These are phyloP conservation scores for Grigorovia jiainica DNA, from an alignment of 805 yeast genomes.

Conservation along the genomic window DNA sequence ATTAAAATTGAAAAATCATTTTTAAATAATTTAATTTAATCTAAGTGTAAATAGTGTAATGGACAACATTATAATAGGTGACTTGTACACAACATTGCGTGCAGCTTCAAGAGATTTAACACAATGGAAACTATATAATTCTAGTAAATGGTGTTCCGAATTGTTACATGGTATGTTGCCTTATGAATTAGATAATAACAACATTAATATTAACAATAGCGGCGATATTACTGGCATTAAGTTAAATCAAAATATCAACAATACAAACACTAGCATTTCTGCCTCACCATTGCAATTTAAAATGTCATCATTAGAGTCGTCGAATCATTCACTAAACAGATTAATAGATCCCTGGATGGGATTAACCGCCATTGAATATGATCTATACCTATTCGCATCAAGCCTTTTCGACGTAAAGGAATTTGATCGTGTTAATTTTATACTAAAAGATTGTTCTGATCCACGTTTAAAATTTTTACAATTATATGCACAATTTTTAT, in stretches of 20 bases:
- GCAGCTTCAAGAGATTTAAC: constrained; percentile 38
- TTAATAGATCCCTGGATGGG: constrained; percentile 5
- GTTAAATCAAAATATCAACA: too few species aligned
- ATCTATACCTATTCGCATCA: constrained; percentile 51
- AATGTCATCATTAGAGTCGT: neutral
- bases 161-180: constrained; percentile 55
- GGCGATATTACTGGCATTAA: too few species aligned
- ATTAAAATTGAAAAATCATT: too few species aligned
- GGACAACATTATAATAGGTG: neutral
- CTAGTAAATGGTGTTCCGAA: constrained; percentile 81
- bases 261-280: neutral
- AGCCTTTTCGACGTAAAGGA: constrained; percentile 75
- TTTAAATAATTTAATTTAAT: too few species aligned
- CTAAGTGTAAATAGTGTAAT: too few species aligned
- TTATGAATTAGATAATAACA: too few species aligned
- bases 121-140: constrained; percentile 51
- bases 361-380: constrained; percentile 30
- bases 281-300: neutral
- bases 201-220: too few species aligned
- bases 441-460: constrained; percentile 42
- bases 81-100: constrained; percentile 20
- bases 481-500: constrained; percentile 58
- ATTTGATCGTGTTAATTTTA: constrained; percentile 64
- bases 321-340: constrained; percentile 1
- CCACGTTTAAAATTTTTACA: constrained; percentile 47